Evolutionary conservation across 1,284 basidiomycete genomes (phyloP).

Genomic region (Heterobasidion parviporum): DNA sequence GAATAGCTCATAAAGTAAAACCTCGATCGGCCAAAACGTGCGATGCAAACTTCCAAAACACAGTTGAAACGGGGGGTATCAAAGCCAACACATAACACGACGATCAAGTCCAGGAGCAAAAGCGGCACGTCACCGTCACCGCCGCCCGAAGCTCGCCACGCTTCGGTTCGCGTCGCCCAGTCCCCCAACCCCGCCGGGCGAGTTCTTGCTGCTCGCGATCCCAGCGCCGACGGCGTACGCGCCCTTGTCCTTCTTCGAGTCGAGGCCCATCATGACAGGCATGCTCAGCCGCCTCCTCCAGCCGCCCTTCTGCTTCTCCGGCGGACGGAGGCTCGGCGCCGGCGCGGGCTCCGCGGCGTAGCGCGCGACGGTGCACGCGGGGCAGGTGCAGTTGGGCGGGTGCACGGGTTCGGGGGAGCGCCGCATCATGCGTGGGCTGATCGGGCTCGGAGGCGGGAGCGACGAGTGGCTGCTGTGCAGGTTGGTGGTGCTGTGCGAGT

Average conservation of each 20-base stretch:
- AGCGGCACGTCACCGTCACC: slow-evolving; percentile 1
- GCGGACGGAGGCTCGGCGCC: slow-evolving; percentile 25
- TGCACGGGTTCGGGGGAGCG: slow-evolving; percentile 3
- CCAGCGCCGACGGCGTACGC: slow-evolving; percentile 15
- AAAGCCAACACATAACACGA: background rate
- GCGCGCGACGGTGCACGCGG: slow-evolving; percentile 13
- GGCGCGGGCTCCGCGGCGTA: slow-evolving; percentile 25
- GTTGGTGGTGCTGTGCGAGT: slow-evolving; percentile 39
- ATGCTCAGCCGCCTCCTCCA: slow-evolving; percentile 74
- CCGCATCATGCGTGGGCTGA: slow-evolving; percentile 8
- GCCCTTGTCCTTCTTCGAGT: slow-evolving; percentile 21
- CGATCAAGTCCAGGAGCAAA: background rate
- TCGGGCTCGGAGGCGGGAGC: slow-evolving; percentile 12
- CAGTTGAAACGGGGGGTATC: too few relatives aligned
- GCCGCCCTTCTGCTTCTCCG: slow-evolving; percentile 45
- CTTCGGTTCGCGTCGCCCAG: slow-evolving; percentile 10
- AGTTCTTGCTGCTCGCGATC: slow-evolving; percentile 13
- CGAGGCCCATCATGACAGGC: slow-evolving; percentile 50
- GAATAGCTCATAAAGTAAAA: too few relatives aligned
- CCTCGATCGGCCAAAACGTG: too few relatives aligned
- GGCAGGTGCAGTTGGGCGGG: slow-evolving; percentile 9
- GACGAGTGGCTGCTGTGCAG: slow-evolving; percentile 18
- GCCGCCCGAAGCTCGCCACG: slow-evolving; percentile 9
- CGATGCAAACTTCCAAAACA: too few relatives aligned
- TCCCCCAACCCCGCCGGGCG: background rate